phyloP scores from a whole-genome alignment of 75 land plant species.

The Sequoiadendron giganteum region DNA sequence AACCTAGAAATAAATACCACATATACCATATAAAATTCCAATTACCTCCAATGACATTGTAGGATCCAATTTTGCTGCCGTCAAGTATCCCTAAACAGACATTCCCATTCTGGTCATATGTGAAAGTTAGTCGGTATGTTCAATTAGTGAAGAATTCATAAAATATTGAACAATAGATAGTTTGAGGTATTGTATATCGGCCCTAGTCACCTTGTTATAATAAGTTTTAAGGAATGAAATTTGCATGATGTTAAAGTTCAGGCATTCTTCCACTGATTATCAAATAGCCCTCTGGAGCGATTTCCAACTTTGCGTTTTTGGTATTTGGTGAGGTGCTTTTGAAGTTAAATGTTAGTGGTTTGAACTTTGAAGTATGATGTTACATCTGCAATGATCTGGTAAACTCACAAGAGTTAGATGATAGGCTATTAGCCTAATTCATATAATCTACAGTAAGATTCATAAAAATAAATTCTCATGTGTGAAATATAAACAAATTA shows the following conservation, averaged over 20 bases:
- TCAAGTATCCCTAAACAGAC: too few relatives aligned
- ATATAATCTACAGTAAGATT: not conserved
- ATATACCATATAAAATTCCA: too few relatives aligned
- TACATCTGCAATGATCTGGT: constrained; percentile 47
- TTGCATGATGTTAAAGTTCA: not conserved
- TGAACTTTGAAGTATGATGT: constrained; percentile 54
- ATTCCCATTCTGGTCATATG: too few relatives aligned
- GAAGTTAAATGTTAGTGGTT: constrained; percentile 53
- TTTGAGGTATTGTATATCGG: not conserved
- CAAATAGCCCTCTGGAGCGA: constrained; percentile 75
- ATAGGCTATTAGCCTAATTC: not conserved
- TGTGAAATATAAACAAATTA: not conserved
- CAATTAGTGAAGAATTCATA: not conserved
- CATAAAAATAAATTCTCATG: not conserved
- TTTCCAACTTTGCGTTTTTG: constrained; percentile 32
- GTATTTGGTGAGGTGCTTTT: constrained; percentile 22
- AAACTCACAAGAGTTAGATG: not conserved
- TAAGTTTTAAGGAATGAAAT: not conserved
- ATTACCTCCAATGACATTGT: too few relatives aligned
- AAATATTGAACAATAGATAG: not conserved
- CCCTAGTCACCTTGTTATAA: not conserved
- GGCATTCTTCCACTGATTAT: constrained; percentile 59
- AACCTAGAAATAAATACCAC: too few relatives aligned
- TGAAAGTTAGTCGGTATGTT: not conserved
- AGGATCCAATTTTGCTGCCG: too few relatives aligned